Evolutionary conservation across 441 rosid species (phyloP).

Genomic region (Pelargonium cotyledonis): DNA sequence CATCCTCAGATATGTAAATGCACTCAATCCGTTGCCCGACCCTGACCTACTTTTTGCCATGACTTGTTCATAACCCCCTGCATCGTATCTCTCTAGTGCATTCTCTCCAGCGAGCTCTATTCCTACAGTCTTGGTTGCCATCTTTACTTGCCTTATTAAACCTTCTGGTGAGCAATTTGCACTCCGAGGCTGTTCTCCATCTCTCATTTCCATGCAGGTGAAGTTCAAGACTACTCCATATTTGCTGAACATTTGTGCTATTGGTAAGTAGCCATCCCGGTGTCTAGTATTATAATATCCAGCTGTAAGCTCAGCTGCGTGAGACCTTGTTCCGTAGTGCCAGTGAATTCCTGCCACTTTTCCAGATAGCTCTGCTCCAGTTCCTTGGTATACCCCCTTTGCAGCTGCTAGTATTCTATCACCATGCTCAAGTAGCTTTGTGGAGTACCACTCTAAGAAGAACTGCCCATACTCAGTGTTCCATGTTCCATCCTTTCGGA

Average conservation of each 20-base stretch:
- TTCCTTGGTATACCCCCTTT: conserved; percentile 57
- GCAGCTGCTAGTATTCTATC: conserved; percentile 68
- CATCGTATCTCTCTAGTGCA: conserved; percentile 77
- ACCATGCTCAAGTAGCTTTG: conserved; percentile 69
- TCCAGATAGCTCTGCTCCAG: conserved; percentile 58
- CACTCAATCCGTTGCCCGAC: conserved; percentile 63
- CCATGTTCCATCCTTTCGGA: conserved; percentile 82
- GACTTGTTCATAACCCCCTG: conserved; percentile 60
- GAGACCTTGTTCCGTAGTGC: conserved; percentile 91
- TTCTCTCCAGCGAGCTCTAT: conserved; percentile 83
- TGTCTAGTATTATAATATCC: conserved; percentile 80
- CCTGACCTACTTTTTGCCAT: conserved; percentile 64
- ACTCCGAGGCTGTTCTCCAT: conserved; percentile 56
- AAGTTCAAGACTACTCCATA: conserved; percentile 66
- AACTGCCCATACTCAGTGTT: conserved; percentile 70
- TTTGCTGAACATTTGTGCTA: conserved; percentile 65
- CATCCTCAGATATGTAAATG: conserved; percentile 78
- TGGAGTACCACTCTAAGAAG: conserved; percentile 80
- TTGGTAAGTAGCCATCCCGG: conserved; percentile 65
- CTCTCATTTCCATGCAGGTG: conserved; percentile 98
- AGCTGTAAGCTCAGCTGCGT: conserved; percentile 88
- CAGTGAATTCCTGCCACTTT: conserved; percentile 92
- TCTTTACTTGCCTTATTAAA: conserved; percentile 70
- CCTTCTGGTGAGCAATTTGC: conserved; percentile 88
- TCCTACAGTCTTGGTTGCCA: conserved; percentile 48